phyloP scores from a whole-genome alignment of 768 basidiomycete species.

The Fomitopsis pulvina region DNA sequence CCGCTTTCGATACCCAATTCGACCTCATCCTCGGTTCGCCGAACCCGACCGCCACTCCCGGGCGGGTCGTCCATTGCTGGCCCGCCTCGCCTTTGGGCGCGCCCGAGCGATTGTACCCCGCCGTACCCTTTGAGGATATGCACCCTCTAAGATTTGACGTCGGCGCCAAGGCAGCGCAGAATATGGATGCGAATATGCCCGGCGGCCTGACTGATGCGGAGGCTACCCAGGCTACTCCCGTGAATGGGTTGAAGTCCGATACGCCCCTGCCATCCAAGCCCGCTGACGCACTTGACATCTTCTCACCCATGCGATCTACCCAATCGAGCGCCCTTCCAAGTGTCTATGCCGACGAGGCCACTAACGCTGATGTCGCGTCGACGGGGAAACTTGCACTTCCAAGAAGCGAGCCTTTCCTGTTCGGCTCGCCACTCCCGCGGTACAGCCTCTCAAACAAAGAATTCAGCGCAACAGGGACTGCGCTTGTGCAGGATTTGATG shows the following conservation, averaged over 20 bases:
- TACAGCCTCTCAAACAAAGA: slow-evolving; percentile 57
- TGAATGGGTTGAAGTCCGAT: slow-evolving; percentile 13
- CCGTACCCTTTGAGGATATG: slow-evolving; percentile 28
- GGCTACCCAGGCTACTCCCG: slow-evolving; percentile 18
- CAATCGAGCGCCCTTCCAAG: not conserved
- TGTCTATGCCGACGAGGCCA: not conserved
- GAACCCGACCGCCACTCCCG: slow-evolving; percentile 11
- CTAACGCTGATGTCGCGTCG: not conserved
- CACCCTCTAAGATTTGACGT: slow-evolving; percentile 9
- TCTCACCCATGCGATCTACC: slow-evolving; percentile 31
- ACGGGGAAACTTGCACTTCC: slow-evolving; percentile 12
- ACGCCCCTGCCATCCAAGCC: slow-evolving; percentile 27
- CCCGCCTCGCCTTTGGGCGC: slow-evolving; percentile 30
- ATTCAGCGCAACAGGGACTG: slow-evolving; percentile 60
- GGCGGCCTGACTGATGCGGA: slow-evolving; percentile 22
- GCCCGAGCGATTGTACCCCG: slow-evolving; percentile 32
- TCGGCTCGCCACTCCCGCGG: slow-evolving; percentile 68
- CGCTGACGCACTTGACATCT: slow-evolving; percentile 30
- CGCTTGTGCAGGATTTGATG: slow-evolving; percentile 81
- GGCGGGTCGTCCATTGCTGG: slow-evolving; percentile 28
- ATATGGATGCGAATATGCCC: slow-evolving; percentile 30
- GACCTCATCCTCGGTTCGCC: slow-evolving; percentile 62
- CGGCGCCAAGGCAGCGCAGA: slow-evolving; percentile 10
- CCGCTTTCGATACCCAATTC: slow-evolving; percentile 60
- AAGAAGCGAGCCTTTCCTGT: slow-evolving; percentile 53